phyloP scores from a whole-genome alignment of 768 basidiomycete species.

The Mycena vulgaris region DNA sequence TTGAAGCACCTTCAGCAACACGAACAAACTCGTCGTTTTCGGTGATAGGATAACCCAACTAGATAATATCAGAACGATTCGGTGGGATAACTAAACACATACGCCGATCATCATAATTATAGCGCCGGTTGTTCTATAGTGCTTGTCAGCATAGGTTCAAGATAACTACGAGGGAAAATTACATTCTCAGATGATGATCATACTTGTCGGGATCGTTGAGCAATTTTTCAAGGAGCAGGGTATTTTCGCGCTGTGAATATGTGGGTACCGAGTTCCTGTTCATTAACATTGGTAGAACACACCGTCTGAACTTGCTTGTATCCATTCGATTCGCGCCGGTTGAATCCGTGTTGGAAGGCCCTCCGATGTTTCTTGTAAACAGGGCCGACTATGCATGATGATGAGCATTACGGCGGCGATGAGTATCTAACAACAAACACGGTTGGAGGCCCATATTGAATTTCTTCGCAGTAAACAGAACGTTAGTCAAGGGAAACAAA shows the following conservation, averaged over 20 bases:
- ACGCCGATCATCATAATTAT: conserved; percentile 39
- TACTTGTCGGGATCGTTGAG: conserved; percentile 26
- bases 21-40: conserved; percentile 38
- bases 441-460: conserved; percentile 38
- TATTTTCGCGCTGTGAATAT: conserved; percentile 27
- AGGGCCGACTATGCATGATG: not conserved
- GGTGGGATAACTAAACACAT: not conserved
- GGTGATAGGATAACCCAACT: conserved; percentile 33
- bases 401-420: not conserved
- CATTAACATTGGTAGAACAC: not conserved
- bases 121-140: conserved; percentile 32
- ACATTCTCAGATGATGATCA: conserved; percentile 33
- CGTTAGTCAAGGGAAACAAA: not conserved
- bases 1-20: conserved; percentile 47
- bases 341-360: conserved; percentile 35
- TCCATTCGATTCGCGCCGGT: conserved; percentile 31
- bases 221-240: conserved; percentile 31
- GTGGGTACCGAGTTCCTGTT: not conserved
- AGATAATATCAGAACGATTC: not conserved
- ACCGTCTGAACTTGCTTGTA: conserved; percentile 37
- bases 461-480: conserved; percentile 8
- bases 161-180: not conserved
- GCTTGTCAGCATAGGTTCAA: not conserved
- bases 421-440: conserved; percentile 2
- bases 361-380: conserved; percentile 37